A percentile compares a stretch with the other conserved stretches of the same genome.
phyloP scores from a whole-genome alignment of 805 yeast genomes.

The Nakazawaea wickerhamii region DNA sequence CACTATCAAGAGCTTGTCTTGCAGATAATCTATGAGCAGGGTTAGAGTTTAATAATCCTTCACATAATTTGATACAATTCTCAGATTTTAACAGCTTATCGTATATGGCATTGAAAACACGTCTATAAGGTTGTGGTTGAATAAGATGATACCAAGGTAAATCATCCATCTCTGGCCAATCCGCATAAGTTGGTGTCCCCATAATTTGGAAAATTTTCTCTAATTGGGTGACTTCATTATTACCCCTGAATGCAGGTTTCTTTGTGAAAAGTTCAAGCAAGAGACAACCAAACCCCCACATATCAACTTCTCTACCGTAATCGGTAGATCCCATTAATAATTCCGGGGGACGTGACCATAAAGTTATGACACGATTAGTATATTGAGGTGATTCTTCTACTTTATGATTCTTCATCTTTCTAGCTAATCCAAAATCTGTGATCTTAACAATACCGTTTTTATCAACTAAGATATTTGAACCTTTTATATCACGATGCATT shows the following conservation, averaged over 20 bases:
- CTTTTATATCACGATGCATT: slow-evolving; percentile 78
- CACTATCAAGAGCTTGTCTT: slow-evolving; percentile 58
- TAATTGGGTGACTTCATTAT: slow-evolving; percentile 82
- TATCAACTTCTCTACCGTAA: slow-evolving; percentile 86
- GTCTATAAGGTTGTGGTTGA: slow-evolving; percentile 43
- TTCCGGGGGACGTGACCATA: slow-evolving; percentile 98
- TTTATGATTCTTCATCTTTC: slow-evolving; percentile 59
- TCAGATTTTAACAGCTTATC: slow-evolving; percentile 35
- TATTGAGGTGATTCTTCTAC: slow-evolving; percentile 63
- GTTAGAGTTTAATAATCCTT: slow-evolving; percentile 55
- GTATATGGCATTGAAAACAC: slow-evolving; percentile 37
- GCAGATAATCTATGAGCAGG: slow-evolving; percentile 70
- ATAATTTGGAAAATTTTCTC: slow-evolving; percentile 68
- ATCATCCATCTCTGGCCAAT: slow-evolving; percentile 74
- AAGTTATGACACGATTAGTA: slow-evolving; percentile 90
- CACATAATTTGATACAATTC: slow-evolving; percentile 60
- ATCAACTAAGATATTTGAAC: slow-evolving; percentile 68
- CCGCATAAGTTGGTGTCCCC: slow-evolving; percentile 75
- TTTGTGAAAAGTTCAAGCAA: slow-evolving; percentile 75
- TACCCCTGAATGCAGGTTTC: slow-evolving; percentile 78
- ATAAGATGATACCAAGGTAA: slow-evolving; percentile 93
- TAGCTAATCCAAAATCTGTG: slow-evolving; percentile 80
- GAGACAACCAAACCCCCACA: slow-evolving; percentile 96
- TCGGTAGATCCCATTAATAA: slow-evolving; percentile 83
- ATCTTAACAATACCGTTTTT: slow-evolving; percentile 59